Evolutionary conservation across 495 filamentous ascomycete species (phyloP).

Genomic region (Xeromyces bisporus): DNA sequence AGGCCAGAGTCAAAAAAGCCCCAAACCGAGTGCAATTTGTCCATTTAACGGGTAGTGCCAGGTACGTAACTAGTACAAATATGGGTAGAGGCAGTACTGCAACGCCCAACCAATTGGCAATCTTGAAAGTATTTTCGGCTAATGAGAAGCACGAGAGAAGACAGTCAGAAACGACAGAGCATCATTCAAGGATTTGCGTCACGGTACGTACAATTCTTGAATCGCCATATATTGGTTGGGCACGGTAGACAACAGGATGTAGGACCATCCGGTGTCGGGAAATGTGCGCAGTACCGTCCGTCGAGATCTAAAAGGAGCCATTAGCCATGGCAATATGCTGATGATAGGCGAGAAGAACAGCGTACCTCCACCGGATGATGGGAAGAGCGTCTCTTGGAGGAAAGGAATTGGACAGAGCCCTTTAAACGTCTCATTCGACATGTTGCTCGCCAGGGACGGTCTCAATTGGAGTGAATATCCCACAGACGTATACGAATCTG

Average conservation of each 20-base stretch:
- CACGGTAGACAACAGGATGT: conserved; percentile 77
- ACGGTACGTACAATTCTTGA: conserved; percentile 45
- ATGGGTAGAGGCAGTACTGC: conserved; percentile 50
- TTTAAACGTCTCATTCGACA: conserved; percentile 11
- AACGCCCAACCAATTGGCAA: conserved; percentile 67
- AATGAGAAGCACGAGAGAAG: too few species aligned
- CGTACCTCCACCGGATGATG: conserved; percentile 47
- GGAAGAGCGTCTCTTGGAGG: conserved; percentile 41
- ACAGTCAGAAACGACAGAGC: too few species aligned
- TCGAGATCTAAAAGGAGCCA: conserved; percentile 36
- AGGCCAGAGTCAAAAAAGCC: conserved; percentile 60
- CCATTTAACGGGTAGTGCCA: conserved; percentile 70
- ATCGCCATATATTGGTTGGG: conserved; percentile 69
- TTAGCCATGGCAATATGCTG: conserved; percentile 1
- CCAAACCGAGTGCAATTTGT: conserved; percentile 87
- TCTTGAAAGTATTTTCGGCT: too few species aligned
- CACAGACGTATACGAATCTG: too few species aligned
- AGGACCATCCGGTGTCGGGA: conserved; percentile 21
- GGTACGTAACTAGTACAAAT: conserved; percentile 70
- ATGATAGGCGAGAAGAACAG: background rate
- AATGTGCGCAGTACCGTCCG: conserved; percentile 46
- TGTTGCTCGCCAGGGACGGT: conserved; percentile 8
- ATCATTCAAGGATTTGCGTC: too few species aligned
- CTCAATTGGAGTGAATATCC: conserved; percentile 1
- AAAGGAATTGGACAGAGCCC: conserved; percentile 50